These are phyloP conservation scores for Penicillium janthinellum DNA, from an alignment of 2,329 filamentous ascomycete genomes.

Conservation along the genomic window DNA sequence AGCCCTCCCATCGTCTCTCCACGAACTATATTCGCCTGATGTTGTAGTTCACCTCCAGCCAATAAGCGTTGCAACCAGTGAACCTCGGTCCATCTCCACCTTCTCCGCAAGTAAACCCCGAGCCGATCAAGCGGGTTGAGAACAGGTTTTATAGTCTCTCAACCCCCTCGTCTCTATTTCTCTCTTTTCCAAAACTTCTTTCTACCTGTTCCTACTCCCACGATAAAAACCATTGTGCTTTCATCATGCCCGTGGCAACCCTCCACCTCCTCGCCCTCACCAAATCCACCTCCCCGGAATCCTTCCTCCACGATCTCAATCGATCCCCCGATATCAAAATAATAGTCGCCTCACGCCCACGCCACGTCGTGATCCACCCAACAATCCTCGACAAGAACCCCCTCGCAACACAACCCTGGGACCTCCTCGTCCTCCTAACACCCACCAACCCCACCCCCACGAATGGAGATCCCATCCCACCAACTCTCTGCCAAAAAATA, in stretches of 20 bases:
- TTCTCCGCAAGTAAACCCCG: constrained; percentile 5
- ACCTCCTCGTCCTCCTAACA: constrained; percentile 40
- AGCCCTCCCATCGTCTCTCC: background rate
- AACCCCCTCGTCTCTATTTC: background rate
- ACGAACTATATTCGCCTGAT: background rate
- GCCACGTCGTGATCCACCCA: constrained; percentile 40
- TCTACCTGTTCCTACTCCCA: background rate
- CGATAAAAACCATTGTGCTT: no score
- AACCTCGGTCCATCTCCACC: constrained; percentile 11
- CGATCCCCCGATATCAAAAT: constrained; percentile 28
- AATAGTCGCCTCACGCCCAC: constrained; percentile 40
- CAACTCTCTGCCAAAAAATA: constrained; percentile 20
- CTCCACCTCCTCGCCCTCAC: constrained; percentile 39
- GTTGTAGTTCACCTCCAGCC: background rate
- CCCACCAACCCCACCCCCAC: background rate
- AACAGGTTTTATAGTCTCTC: background rate
- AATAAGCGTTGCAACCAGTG: background rate
- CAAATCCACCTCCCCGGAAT: constrained; percentile 22
- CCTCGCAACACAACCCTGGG: constrained; percentile 36
- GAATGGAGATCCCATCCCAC: constrained; percentile 23
- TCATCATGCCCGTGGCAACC: constrained; percentile 39
- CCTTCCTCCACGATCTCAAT: constrained; percentile 33
- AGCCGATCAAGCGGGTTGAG: background rate
- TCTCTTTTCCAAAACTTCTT: background rate
- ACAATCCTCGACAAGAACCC: constrained; percentile 32